These are phyloP conservation scores for Suhomyces wounanorum DNA, from an alignment of 1,139 yeast species.

Conservation along the genomic window DNA sequence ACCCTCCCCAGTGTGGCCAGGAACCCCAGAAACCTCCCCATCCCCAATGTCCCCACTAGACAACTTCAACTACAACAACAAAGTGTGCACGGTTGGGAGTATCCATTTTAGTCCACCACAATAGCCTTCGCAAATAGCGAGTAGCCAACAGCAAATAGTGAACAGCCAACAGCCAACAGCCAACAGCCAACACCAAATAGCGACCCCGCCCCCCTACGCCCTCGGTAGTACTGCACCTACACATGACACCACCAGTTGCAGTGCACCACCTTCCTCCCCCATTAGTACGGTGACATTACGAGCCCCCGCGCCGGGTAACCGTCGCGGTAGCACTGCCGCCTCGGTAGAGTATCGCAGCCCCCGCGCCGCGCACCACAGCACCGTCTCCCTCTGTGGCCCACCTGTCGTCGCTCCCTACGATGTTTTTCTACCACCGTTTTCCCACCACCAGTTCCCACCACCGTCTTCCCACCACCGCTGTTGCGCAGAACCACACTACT, in stretches of 20 bases:
- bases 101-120: no score
- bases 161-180: no score
- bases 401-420: neutral
- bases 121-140: no score
- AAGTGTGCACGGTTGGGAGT: no score
- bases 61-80: no score
- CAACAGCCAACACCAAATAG: no score
- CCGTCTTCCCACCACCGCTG: constrained; percentile 9
- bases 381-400: constrained; percentile 1
- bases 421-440: neutral
- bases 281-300: neutral
- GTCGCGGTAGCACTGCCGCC: constrained; percentile 4
- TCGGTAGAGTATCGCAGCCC: neutral
- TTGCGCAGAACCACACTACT: constrained; percentile 11
- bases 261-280: neutral
- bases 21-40: no score
- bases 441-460: constrained; percentile 9
- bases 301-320: constrained; percentile 11
- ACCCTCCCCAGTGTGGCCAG: no score
- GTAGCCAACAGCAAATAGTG: no score
- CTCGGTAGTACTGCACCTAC: neutral
- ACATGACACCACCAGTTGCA: neutral
- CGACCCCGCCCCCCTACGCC: no score
- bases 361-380: constrained; percentile 9
- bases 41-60: no score